Base-by-base conservation (phyloP, 257 asterid species). In the Salvia splendens region DNA sequence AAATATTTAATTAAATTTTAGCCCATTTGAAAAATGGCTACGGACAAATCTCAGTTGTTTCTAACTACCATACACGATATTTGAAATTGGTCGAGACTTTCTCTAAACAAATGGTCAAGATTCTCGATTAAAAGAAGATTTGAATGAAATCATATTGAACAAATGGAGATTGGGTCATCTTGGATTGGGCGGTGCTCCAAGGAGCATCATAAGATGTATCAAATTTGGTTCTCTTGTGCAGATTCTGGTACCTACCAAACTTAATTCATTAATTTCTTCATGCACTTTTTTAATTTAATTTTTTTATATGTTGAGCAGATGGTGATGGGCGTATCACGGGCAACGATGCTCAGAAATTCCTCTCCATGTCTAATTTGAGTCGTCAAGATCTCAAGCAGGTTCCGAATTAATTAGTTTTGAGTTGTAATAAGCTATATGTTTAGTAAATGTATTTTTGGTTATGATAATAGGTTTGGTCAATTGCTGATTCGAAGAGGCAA, bases 311-410 rank as follows among this genome's bases (percentile, higher is more conserved):
- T 16, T 75, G 30, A 24, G 30, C 30, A 94, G 99, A 91, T 72
- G 97, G 95, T 53, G 99, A 91, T 83, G 97, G 95, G 12, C 95
- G 99, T 46, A 75, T 91, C n/a, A 81, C 87, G 2, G 97, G 99
- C 15, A 75, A 38, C 15, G 99, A 94, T 79, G 99, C 99, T 50
- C 87, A 67, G 50, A 94, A 91, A 75, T 94, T 94, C 79, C 88
- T 94, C 67, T 78, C 89, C 67, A 74, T 88, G 88, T 85, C 99
- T 24, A 87, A 83, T 43, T 70, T 91, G 80, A 72, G 97, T 73
- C 96, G 99, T 66, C 91, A 72, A 33, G 96, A 91, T 80, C 99
- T 94, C 76, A 94, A 94, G 71, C 95, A 68, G 95, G 99, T 33
- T 48, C 36, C 46, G 28, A 24, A 24, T 24, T 24, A 24, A 0